These are phyloP conservation scores for Colletotrichum sp. DNA, from an alignment of 2,329 filamentous ascomycete genomes.

Conservation along the genomic window DNA sequence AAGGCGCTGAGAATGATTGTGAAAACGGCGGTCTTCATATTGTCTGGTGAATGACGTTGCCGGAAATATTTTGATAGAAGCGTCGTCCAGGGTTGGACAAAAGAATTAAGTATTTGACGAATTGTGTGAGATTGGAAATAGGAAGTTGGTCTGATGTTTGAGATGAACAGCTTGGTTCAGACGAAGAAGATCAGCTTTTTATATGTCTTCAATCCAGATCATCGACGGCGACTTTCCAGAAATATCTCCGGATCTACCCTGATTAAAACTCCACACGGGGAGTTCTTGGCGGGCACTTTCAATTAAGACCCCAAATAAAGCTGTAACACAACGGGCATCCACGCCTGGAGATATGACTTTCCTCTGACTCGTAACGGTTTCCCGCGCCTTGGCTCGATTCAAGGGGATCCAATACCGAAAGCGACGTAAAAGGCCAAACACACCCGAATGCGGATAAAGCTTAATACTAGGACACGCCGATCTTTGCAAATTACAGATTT, in stretches of 20 bases:
- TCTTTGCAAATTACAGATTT: not conserved
- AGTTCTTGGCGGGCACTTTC: not conserved
- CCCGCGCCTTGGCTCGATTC: not conserved
- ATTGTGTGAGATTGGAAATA: rapidly evolving
- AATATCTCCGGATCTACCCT: not conserved
- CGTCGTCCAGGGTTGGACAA: not conserved
- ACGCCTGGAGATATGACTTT: rapidly evolving
- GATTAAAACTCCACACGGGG: not conserved
- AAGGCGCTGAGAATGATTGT: not conserved
- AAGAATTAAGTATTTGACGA: not conserved
- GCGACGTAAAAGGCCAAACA: not conserved
- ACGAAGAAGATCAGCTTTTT: not conserved
- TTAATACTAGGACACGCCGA: rapidly evolving
- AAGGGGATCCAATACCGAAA: not conserved
- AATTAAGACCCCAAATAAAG: not conserved
- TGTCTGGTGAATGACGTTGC: not conserved
- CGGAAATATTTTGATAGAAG: not conserved
- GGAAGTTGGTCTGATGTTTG: not conserved
- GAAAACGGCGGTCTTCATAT: rapidly evolving
- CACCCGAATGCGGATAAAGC: rapidly evolving
- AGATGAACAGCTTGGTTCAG: rapidly evolving
- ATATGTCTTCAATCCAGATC: rapidly evolving
- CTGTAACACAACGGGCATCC: not conserved
- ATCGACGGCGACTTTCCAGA: not conserved
- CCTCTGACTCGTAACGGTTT: not conserved